A percentile compares a stretch with the other conserved stretches of the same genome.
phyloP scores from a whole-genome alignment of 2,329 filamentous ascomycete species.

The Ramularia collo-cygni region DNA sequence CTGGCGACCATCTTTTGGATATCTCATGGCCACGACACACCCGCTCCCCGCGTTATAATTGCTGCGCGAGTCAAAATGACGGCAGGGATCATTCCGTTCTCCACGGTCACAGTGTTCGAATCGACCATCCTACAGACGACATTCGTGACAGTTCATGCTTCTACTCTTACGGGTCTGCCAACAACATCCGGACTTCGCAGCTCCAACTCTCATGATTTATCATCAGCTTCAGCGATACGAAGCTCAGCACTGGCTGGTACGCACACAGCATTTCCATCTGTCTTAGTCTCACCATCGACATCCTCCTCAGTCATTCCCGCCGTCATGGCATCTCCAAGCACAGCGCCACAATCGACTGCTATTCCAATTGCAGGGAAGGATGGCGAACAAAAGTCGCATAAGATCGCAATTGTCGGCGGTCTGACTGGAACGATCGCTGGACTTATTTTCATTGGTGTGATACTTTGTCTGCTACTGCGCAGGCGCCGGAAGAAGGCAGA shows the following conservation, averaged over 20 bases:
- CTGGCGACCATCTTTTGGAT: no score
- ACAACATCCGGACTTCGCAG: not conserved
- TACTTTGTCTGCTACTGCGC: conserved; percentile 23
- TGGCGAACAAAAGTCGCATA: conserved; percentile 7
- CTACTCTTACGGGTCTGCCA: no score
- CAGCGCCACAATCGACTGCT: no score
- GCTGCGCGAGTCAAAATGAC: not conserved
- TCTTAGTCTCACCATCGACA: not conserved
- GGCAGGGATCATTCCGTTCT: conserved; percentile 3
- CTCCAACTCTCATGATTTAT: not conserved
- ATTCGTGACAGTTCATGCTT: conserved; percentile 4
- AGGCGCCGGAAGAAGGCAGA: conserved; percentile 14
- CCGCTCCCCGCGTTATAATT: no score
- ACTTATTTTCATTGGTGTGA: conserved; percentile 23
- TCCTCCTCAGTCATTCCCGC: no score
- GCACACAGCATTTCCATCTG: conserved; percentile 2
- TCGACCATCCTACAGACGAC: conserved; percentile 5
- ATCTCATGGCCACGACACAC: no score
- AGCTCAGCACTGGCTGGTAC: not conserved
- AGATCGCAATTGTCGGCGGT: conserved; percentile 26
- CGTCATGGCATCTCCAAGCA: no score
- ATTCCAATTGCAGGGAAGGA: no score
- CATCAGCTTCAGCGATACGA: not conserved
- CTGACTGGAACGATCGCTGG: conserved; percentile 27
- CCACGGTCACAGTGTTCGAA: not conserved